phyloP scores from a whole-genome alignment of 352 stramenopile species.

The Pythium rhizo-oryzae region DNA sequence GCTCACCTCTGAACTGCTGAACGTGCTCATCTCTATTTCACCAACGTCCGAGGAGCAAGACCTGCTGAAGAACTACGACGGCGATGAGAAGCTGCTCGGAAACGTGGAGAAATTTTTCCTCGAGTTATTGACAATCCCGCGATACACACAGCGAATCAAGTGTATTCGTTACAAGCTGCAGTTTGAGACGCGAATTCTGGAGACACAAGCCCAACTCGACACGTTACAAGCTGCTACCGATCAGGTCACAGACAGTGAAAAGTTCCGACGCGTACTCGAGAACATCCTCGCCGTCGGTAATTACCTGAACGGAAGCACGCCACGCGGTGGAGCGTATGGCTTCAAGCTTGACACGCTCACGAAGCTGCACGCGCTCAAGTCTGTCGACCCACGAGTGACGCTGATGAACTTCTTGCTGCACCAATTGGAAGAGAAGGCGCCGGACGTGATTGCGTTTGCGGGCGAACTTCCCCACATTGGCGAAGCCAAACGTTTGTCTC shows the following conservation, averaged over 20 bases:
- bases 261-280: conserved; percentile 79
- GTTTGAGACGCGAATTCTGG: conserved; percentile 84
- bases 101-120: conserved; percentile 91
- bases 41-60: conserved; percentile 91
- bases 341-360: conserved; percentile 92
- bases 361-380: conserved; percentile 90
- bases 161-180: conserved; percentile 87
- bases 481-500: conserved; percentile 76
- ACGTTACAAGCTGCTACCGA: conserved; percentile 81
- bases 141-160: conserved; percentile 89
- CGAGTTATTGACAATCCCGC: conserved; percentile 82
- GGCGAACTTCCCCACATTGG: conserved; percentile 79
- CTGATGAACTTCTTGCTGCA: conserved; percentile 84
- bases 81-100: conserved; percentile 81
- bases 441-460: conserved; percentile 78
- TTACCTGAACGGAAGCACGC: conserved; percentile 91
- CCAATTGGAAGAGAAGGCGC: conserved; percentile 76
- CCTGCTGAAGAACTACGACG: conserved; percentile 91
- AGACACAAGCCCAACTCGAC: conserved; percentile 83
- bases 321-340: conserved; percentile 87
- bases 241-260: conserved; percentile 79
- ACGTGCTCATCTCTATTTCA: conserved; percentile 88
- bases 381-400: conserved; percentile 73
- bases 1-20: conserved; percentile 82
- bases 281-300: conserved; percentile 92